Evolutionary conservation across 345 rosid species (phyloP), one percentile per base, ranked within the genome.

Genomic region (Murraya koenigii): DNA sequence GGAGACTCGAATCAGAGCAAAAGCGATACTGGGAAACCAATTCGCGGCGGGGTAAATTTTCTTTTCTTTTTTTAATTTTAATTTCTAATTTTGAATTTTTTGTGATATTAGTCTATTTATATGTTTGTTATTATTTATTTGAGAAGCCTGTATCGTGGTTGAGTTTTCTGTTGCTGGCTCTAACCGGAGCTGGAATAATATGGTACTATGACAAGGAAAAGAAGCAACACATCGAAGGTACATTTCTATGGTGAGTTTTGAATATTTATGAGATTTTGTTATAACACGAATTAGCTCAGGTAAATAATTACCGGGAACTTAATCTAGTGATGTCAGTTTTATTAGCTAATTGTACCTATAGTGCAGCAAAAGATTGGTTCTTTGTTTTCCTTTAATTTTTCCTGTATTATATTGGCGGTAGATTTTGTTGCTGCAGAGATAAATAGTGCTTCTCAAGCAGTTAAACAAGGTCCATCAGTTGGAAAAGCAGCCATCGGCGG

Each of bases 401-500:
- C 49, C 62, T 4, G 10, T 30, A 68, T 69, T 44, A 47, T 39
- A 23, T 5, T 73, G 55, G 69, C 52, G 59, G 44, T 26, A 72
- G 39, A 35, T 44, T 61, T 58, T 77, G 52, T 81, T 68, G 30
- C 72, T 77, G 68, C 89, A 96, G 99, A 87, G 73, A 89, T 96
- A 87, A 94, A 78, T 64, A 86, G 66, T 82, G 84, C 89, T 67
- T 90, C 95, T 13, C 81, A 77, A 82, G 94, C 95, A 69, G 97
- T 92, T 32, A 96, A 90, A 82, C 93, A 94, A 73, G 99, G 98
- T 63, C 99, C 99, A 22, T 93, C 97, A 59, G 97, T 74, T 14
- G 99, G 98, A 55, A 91, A 89, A 86, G 95, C 99, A 47, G 97
- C 97, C 35, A 96, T 96, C 69, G 98, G 98, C 11, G 98, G 99